Base-by-base conservation (phyloP, 1,284 basidiomycete genomes). In the Leccinum brunneo-olivaceum region DNA sequence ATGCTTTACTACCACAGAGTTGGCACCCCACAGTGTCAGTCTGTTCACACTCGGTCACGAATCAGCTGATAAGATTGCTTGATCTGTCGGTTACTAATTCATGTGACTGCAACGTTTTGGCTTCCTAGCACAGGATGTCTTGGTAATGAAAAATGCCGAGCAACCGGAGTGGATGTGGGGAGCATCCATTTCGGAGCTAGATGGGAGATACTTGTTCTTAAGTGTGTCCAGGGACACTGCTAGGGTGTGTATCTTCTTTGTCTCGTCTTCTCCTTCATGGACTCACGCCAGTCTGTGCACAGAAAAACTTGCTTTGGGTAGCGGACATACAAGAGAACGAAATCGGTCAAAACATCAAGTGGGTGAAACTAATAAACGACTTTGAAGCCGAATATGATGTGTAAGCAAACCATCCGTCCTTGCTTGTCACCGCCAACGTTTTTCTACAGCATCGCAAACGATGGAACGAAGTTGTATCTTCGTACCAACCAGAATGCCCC, bases 221-320 rank as follows among this genome's bases (percentile, higher is more conserved):
- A 72, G 70, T 47, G 68, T 76, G 16, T 60, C 65, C 30, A 76
- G 74, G 57, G 86, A 88, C 54, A 82, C 77, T 12, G 73, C 80
- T n/a, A 69, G 73, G 55, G 84, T 82, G 61, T 48, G 70, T 53
- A 23, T 30, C 42, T 46, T 40, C 15, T 21, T 11, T 39, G 37
- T 20, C 28, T 12, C 16, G 7, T 50, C 2, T 24, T 19, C 15
- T 21, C n/a, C 39, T 30, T 9, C 30, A 9, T 36, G 24, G 36
- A 29, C 34, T 41, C 16, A 37, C 25, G 20, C 32, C 10, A 11
- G 16, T 19, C 12, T n/a, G 34, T 19, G n/a, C 34, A 41, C 52
- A 87, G 83, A 81, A 80, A 75, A 81, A 84, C 55, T 60, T 78
- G n/a, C 60, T 88, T 1, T 89, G 85, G 84, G 69, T 88, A 32